Evolutionary conservation across 495 filamentous ascomycete species (phyloP), one percentile per base, ranked within the genome.

Genomic region (Entonaema liquescens): DNA sequence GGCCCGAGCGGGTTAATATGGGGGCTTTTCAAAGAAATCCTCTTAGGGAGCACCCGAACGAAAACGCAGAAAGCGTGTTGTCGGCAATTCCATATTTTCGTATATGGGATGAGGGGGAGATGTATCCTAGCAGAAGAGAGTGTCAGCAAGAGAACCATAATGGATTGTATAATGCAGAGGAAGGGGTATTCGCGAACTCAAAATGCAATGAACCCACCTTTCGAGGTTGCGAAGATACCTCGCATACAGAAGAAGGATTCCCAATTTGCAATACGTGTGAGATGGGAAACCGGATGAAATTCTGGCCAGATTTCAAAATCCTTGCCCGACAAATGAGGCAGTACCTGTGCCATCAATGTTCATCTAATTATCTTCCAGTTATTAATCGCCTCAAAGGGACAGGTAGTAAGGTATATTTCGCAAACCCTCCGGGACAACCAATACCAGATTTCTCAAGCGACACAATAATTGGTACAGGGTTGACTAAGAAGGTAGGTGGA

Each of bases 261-360:
- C 36, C 65, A 9, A 68, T 68, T 29, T 68, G 65, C 31, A 38
- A 49, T 8, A 21, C 35, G 9, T 62, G 52, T 17, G 65, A 47
- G 21, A 19, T 3, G 12, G 8, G 5, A 23, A 47, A 23, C 19
- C 42, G 42, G 4, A 19, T 21, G 19, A 47, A 12, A 1, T 47
- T 47, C 23, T 23, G 23, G 0, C 3, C 8, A 9, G 42, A 47
- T 21, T 23, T 47, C 9, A 9, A 7, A 23, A 23, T 2, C 12
- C 0, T 13, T 47, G 42, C 42, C 9, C 13, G 6, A 3, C 23
- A 33, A 15, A 50, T 67, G 28, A 47, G 65, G 11, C 33, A 29
- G 21, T 61, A 67, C 26, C 19, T 67, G 11, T 67, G 65, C 23
- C 2, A 25, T 15, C 1, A 55, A 15, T 62, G 42, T 26, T 15